These are phyloP conservation scores for Microstegium vimineum DNA, from an alignment of 176 grass and related monocot species.

Conservation along the genomic window DNA sequence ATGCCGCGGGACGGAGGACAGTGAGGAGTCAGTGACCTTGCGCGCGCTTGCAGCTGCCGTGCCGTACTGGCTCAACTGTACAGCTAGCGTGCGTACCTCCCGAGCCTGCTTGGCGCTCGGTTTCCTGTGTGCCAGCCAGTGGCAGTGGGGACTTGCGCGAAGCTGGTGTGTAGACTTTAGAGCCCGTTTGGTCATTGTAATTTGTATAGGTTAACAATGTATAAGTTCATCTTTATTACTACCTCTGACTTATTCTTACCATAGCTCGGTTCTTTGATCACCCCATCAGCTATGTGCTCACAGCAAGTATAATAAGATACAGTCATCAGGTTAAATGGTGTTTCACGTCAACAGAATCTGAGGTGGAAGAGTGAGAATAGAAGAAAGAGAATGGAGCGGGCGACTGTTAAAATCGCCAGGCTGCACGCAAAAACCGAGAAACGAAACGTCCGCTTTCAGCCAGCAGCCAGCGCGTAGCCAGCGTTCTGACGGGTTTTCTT, in stretches of 20 bases:
- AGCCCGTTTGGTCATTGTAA: background rate
- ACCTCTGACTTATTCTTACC: background rate
- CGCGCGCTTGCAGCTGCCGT: background rate
- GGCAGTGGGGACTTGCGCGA: background rate
- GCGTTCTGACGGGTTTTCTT: too few relatives aligned
- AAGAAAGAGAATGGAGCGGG: too few relatives aligned
- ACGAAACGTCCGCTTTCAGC: too few relatives aligned
- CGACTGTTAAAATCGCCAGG: too few relatives aligned
- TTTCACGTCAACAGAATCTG: too few relatives aligned
- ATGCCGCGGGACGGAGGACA: background rate
- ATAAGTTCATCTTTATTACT: background rate
- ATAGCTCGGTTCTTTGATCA: too few relatives aligned
- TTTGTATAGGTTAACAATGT: background rate
- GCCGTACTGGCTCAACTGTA: background rate
- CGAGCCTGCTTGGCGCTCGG: background rate
- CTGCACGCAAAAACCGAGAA: too few relatives aligned
- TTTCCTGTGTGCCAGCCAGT: background rate
- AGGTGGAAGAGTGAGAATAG: too few relatives aligned
- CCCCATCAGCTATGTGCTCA: too few relatives aligned
- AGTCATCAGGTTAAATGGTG: too few relatives aligned
- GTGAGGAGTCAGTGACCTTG: background rate
- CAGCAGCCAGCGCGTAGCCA: too few relatives aligned
- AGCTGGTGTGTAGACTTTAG: background rate
- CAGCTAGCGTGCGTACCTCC: background rate
- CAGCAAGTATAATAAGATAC: too few relatives aligned